Percentiles rank a stretch among this genome's conserved stretches.
Conservation (phyloP, 805 yeast species). For the Yarrowia deformans region DNA sequence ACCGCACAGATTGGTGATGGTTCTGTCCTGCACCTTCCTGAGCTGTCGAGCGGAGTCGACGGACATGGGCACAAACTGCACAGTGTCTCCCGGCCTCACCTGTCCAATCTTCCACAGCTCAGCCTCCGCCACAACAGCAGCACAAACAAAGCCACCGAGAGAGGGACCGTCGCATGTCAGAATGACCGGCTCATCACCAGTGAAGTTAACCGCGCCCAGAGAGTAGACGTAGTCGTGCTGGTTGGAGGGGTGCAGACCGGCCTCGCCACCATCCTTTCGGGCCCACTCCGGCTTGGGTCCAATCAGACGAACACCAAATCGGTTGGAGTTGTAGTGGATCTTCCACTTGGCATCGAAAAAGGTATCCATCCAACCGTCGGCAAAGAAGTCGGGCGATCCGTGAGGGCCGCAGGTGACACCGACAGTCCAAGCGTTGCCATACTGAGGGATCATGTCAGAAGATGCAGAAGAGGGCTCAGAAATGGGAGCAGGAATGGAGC, state of each 20-base stretch:
- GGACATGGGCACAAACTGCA: slow-evolving; percentile 79
- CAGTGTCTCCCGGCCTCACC: slow-evolving; percentile 90
- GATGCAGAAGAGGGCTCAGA: slow-evolving; percentile 70
- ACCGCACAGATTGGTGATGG: slow-evolving; percentile 46
- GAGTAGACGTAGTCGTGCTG: slow-evolving; percentile 98
- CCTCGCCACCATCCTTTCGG: slow-evolving; percentile 95
- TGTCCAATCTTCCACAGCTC: slow-evolving; percentile 99
- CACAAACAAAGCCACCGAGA: slow-evolving; percentile 96
- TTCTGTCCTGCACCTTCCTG: slow-evolving; percentile 65
- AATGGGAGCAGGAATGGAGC: slow-evolving; percentile 75
- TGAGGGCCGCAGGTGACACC: slow-evolving; percentile 98
- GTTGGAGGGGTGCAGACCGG: slow-evolving; percentile 98
- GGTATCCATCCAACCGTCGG: slow-evolving; percentile 71
- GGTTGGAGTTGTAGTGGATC: slow-evolving; percentile 94
- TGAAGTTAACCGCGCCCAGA: slow-evolving; percentile 94
- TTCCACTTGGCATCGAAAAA: slow-evolving; percentile 87
- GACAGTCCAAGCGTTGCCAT: slow-evolving; percentile 69
- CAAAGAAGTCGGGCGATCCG: slow-evolving; percentile 95
- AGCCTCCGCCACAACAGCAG: slow-evolving; percentile 92
- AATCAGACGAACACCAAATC: slow-evolving; percentile 92
- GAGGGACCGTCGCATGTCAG: slow-evolving; percentile 98
- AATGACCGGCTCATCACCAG: slow-evolving; percentile 98
- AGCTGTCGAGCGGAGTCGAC: slow-evolving; percentile 72
- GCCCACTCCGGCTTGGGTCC: slow-evolving; percentile 99
- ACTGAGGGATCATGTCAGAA: slow-evolving; percentile 60